Evolutionary conservation across 257 asterid species (phyloP).

Genomic region (Gentiana dahurica): DNA sequence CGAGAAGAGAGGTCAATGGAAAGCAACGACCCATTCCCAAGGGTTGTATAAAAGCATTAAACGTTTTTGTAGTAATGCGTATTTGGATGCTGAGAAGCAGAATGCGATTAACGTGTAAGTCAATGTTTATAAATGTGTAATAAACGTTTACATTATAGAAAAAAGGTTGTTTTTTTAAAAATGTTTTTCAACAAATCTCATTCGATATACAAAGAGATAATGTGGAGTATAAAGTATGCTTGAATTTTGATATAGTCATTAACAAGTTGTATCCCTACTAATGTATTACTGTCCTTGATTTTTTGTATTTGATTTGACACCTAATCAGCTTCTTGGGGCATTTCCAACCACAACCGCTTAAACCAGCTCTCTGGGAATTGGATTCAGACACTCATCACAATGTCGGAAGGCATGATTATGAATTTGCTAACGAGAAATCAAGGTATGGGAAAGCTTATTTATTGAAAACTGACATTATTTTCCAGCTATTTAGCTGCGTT

Average conservation of each 20-base stretch:
- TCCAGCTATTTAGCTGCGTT: too few relatives aligned
- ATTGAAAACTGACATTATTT: too few relatives aligned
- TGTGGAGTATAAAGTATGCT: too few relatives aligned
- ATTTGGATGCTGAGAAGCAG: slow-evolving; percentile 91
- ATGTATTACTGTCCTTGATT: too few relatives aligned
- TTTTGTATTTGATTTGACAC: too few relatives aligned
- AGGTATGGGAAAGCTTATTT: slow-evolving; percentile 30
- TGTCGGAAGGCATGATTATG: slow-evolving; percentile 47
- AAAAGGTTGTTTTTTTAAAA: too few relatives aligned
- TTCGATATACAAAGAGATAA: too few relatives aligned
- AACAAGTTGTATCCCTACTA: too few relatives aligned
- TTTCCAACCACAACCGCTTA: slow-evolving; percentile 79
- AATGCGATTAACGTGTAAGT: slow-evolving; percentile 87
- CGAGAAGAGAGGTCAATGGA: slow-evolving; percentile 93
- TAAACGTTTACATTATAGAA: too few relatives aligned
- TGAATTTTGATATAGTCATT: too few relatives aligned
- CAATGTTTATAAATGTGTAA: not conserved
- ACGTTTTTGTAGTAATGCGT: slow-evolving; percentile 77
- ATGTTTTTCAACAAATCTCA: too few relatives aligned
- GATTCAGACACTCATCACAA: slow-evolving; percentile 75
- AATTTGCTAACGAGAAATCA: slow-evolving; percentile 34
- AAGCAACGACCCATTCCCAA: slow-evolving; percentile 81
- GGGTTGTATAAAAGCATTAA: slow-evolving; percentile 71
- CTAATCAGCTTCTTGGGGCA: slow-evolving; percentile 77
- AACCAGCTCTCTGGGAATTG: slow-evolving; percentile 85